Base-by-base conservation (phyloP, 73 alveolate species). In the Tetrahymena malaccensis region DNA sequence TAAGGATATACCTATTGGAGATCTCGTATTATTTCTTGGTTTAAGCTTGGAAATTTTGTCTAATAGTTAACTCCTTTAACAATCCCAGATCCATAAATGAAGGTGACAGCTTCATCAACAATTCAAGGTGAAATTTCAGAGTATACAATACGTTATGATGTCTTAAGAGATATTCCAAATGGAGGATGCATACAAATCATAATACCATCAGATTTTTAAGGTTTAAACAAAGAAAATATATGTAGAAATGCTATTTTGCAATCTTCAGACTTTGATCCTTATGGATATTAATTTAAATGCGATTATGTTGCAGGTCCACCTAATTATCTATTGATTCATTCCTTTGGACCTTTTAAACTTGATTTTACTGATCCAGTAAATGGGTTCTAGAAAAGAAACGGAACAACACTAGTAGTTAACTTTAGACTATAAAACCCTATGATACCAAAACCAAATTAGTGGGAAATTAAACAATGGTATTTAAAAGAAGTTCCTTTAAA, bases 401-500 rank as follows among this genome's bases (percentile, higher is more conserved):
- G 89, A 70, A 70, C 89, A 22, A 70, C 89, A 0, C 25, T 70
- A 70, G 89, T 70, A 19, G 89, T 70, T 25, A 70, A 84, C 57
- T 83, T 94, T 1, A 94, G 96, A 94, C 35, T 94, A 35, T 43
- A 94, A 43, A 94, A 94, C 85, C 96, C 96, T 33, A 85, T 70
- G 37, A 12, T 84, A 6, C n/a, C 94, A 0, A 94, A 85, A 9
- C 37, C 94, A 21, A 94, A 43, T 22, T 27, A 34, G 16, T 94
- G 96, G 96, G 84, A 43, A 35, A 85, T 94, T 55, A 94, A 94
- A 8, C 55, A 93, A n/a, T 94, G 96, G 96, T 94, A 94, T 43
- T 94, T 94, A 85, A 84, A 94, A 33, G 85, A 94, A 94, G 93
- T 43, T 38, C 96, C 96, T 33, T 31, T 94, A 0, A 94, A 94